Base-by-base conservation (phyloP, 352 stramenopile genomes). In the Pythium grandisporangium region DNA sequence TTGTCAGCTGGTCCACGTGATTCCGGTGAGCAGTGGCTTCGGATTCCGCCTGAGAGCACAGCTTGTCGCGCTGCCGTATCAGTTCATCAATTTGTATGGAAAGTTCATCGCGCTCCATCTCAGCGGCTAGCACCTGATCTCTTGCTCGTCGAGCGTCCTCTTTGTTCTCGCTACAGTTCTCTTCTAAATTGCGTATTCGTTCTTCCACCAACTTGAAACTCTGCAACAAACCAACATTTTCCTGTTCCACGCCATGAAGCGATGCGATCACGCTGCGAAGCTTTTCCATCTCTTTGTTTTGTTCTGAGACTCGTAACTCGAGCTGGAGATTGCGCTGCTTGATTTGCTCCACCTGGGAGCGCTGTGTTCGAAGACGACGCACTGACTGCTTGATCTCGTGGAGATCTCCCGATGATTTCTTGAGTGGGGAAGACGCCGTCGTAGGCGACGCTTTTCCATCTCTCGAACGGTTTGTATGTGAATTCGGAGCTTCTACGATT, bases 151-250 rank as follows among this genome's bases (percentile, higher is more conserved):
- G 33, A 3, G 23, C 27, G 22, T 54, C 45, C 5, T 60, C 52
- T 25, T 54, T 45, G 7, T 45, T 45, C 3, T 51, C 49, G 17
- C 48, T 53, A 19, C 55, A 74, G 2, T 43, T 42, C 16, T 55
- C 47, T 29, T 84, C 71, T 6, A 85, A 53, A 6, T 40, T 56
- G 24, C 42, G 61, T 29, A 69, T 46, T 6, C 69, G 56, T 42
- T 75, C 56, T 50, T 85, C 64, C 5, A 85, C 43, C 22, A 79
- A 36, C 34, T 77, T 73, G 22, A 79, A 61, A 29, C 58, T 76
- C 39, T 79, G 64, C 13, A 77, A 49, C 21, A 75, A 55, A 8
- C 56, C 62, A 27, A 72, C 48, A 46, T 85, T 82, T 43, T 85
- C 69, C 29, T 71, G 50, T 32, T 79, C 62, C 19, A 73, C 51